phyloP scores from a whole-genome alignment of 176 grass and related monocot species.

The bread wheat (Triticum aestivum) region DNA sequence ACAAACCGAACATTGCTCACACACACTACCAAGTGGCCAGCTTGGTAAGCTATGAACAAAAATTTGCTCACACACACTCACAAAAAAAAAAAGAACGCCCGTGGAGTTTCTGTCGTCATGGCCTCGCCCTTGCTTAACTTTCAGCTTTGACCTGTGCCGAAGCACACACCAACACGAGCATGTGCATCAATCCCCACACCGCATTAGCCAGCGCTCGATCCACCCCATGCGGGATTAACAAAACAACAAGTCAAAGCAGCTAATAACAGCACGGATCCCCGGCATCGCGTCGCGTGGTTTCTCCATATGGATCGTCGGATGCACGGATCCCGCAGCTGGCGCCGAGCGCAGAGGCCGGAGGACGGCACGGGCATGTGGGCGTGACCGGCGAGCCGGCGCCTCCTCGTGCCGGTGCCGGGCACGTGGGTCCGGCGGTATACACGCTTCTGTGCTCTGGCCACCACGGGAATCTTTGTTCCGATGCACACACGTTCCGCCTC shows the following conservation, averaged over 20 bases:
- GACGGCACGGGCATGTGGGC: slow-evolving; percentile 41
- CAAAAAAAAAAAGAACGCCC: background rate
- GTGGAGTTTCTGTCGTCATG: background rate
- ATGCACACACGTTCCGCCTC: slow-evolving; percentile 22
- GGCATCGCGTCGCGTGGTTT: background rate
- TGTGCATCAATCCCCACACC: slow-evolving; percentile 31
- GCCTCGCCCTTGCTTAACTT: background rate
- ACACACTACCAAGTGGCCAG: too few species aligned
- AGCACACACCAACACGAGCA: slow-evolving; percentile 22
- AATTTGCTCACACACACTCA: too few species aligned
- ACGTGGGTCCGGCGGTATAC: slow-evolving; percentile 55
- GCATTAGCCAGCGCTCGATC: background rate
- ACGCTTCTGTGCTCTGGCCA: slow-evolving; percentile 50
- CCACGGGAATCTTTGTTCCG: slow-evolving; percentile 63
- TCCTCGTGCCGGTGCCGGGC: slow-evolving; percentile 32
- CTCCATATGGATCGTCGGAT: background rate
- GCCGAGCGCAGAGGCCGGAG: background rate
- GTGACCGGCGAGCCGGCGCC: slow-evolving; percentile 56
- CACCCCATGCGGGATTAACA: background rate
- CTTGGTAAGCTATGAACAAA: too few species aligned
- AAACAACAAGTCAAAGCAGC: slow-evolving; percentile 18
- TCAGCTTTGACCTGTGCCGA: slow-evolving; percentile 43
- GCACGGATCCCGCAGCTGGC: slow-evolving; percentile 28
- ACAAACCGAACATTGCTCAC: too few species aligned
- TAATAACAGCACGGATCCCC: background rate